Evolutionary conservation across 257 asterid species (phyloP).

Genomic region (Salvia rosmarinus): DNA sequence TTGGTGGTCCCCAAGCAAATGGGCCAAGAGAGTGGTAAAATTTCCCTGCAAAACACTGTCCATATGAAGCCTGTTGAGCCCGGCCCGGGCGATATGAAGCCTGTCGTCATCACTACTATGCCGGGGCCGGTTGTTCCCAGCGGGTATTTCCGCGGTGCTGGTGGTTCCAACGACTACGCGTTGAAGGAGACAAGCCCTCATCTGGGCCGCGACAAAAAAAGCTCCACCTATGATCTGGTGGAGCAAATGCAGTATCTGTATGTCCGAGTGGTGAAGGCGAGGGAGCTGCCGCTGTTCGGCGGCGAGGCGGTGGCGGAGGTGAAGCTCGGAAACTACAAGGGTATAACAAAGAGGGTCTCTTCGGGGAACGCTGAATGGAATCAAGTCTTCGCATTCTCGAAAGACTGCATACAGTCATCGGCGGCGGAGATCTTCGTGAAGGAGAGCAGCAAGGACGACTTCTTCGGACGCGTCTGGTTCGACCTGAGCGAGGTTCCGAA

Average conservation of each 20-base stretch:
- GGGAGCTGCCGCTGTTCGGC: too few species aligned
- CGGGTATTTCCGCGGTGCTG: slow-evolving; percentile 40
- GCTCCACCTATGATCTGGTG: slow-evolving; percentile 80
- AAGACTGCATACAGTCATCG: slow-evolving; percentile 72
- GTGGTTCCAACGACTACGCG: slow-evolving; percentile 54
- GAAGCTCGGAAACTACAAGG: slow-evolving; percentile 78
- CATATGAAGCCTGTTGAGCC: too few species aligned
- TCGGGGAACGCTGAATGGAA: slow-evolving; percentile 90
- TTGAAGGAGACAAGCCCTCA: slow-evolving; percentile 81
- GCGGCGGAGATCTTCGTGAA: too few species aligned
- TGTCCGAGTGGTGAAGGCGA: slow-evolving; percentile 72
- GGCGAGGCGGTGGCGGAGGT: slow-evolving; percentile 75
- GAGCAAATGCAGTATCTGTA: slow-evolving; percentile 78
- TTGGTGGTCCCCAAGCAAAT: slow-evolving; percentile 50
- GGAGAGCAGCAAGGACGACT: slow-evolving; percentile 68
- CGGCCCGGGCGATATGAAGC: slow-evolving; percentile 66
- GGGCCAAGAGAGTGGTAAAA: too few species aligned
- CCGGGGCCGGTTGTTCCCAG: slow-evolving; percentile 55
- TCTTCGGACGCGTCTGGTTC: slow-evolving; percentile 55
- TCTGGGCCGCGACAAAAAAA: slow-evolving; percentile 77
- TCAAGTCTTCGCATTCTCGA: slow-evolving; percentile 79
- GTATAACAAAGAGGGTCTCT: too few species aligned
- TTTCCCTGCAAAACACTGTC: too few species aligned
- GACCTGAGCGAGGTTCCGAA: slow-evolving; percentile 75
- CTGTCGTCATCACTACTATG: slow-evolving; percentile 60